Evolutionary conservation across 371 early-diverging fungal species (phyloP), one percentile per base, ranked within the genome.

Genomic region (Apophysomyces ossiformis): DNA sequence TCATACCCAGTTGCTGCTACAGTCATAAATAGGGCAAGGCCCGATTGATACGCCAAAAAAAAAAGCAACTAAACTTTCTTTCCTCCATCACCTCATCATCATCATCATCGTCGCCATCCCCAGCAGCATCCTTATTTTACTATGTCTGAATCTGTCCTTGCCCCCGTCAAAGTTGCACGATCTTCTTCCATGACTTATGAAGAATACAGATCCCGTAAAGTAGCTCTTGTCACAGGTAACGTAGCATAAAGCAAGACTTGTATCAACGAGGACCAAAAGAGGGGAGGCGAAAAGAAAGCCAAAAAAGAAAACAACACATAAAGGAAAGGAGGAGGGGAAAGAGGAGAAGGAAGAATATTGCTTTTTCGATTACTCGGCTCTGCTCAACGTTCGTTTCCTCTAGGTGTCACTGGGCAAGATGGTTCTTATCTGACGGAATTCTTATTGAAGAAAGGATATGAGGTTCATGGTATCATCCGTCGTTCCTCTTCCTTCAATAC

Each of bases 401-500:
- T 58, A 88, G 93, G 93, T 77, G 90, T 93, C 68, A 93, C 92
- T 60, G 93, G 94, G 61, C 94, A 93, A 77, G 94, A 92, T 77
- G 94, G 94, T 58, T 88, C 88, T 58, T 93, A 93, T 73, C 82
- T 93, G 57, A 81, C 89, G 0, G 94, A 94, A 71, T 86, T 92
- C 38, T 79, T 93, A 50, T 76, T 93, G 64, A 73, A 73, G 44
- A 92, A 92, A 81, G 93, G 92, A 65, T 94, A 94, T 73, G 86
- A 83, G 65, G 94, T 94, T 12, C 94, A 94, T 66, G 94, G 94
- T 67, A 90, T 94, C 66, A 92, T 94, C 64, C 88, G 94, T 60
- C 78, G 93, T 36, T 92, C 92, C n/a, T 90, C 91, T 41, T 91
- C 92, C 6, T 92, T 93, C 82, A 94, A 94, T 75, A 93, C 93